Evolutionary conservation across 306 rosid genomes (phyloP).

Genomic region (Prosopis cineraria): DNA sequence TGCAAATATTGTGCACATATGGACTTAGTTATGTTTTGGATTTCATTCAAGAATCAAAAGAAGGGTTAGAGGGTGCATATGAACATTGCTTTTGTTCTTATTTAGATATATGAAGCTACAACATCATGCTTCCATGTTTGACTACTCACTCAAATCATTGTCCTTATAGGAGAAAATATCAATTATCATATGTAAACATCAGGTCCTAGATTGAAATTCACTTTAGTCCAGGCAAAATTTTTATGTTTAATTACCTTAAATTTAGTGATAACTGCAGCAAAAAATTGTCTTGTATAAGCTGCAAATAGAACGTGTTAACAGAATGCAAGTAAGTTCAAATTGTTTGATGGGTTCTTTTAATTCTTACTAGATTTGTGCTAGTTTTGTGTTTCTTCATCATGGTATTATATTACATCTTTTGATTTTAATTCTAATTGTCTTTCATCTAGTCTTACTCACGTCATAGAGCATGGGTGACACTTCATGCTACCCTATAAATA

Average conservation of each 20-base stretch:
- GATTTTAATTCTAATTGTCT: too few species aligned
- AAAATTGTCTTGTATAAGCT: neutral
- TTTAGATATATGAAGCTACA: neutral
- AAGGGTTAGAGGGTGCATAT: too few species aligned
- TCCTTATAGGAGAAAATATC: neutral
- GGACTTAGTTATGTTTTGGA: neutral
- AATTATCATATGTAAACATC: neutral
- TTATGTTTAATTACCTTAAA: neutral
- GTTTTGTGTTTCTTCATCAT: conserved; percentile 11
- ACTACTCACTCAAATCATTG: neutral
- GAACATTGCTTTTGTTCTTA: too few species aligned
- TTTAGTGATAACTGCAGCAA: neutral
- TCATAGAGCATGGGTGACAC: neutral
- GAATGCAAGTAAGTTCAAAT: too few species aligned
- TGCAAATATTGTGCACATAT: neutral
- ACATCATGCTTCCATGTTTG: neutral
- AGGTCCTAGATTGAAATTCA: neutral
- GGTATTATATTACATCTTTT: conserved; percentile 3
- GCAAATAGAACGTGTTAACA: too few species aligned
- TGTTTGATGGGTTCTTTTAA: neutral
- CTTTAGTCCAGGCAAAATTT: neutral
- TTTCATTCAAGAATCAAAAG: neutral
- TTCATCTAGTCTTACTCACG: neutral
- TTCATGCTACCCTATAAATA: conserved; percentile 1
- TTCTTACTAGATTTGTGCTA: neutral